These are phyloP conservation scores for Osmanthus fragrans DNA, from an alignment of 257 asterid genomes.

Conservation along the genomic window DNA sequence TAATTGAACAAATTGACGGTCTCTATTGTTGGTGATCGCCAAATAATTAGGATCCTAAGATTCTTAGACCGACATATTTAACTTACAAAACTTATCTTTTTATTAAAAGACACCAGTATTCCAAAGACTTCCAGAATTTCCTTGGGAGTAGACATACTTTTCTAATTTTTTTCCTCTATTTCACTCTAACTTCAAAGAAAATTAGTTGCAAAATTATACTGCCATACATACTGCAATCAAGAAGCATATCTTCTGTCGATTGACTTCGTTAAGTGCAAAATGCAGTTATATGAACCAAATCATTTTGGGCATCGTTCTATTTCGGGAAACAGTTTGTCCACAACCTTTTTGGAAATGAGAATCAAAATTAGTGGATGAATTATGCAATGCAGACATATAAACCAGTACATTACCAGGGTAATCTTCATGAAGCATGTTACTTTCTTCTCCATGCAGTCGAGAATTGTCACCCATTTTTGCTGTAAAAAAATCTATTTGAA, in stretches of 20 bases:
- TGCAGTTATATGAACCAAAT: background rate
- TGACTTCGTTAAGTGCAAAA: background rate
- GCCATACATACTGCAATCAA: background rate
- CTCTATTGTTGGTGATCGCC: background rate
- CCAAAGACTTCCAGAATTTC: no score
- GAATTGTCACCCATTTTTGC: conserved; percentile 52
- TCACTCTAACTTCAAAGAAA: background rate
- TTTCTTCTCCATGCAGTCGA: conserved; percentile 55
- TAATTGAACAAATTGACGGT: background rate
- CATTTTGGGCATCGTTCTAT: background rate
- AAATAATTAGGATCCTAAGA: background rate
- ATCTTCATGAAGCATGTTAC: conserved; percentile 52
- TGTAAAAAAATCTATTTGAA: conserved; percentile 33
- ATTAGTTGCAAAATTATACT: no score
- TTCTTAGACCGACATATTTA: no score
- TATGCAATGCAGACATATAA: background rate
- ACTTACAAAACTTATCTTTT: no score
- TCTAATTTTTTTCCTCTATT: no score
- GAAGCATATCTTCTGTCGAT: background rate
- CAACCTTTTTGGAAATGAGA: background rate
- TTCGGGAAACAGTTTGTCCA: background rate
- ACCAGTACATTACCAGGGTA: conserved; percentile 46
- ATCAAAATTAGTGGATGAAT: background rate
- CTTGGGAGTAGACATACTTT: no score
- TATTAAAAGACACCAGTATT: no score